Conservation (phyloP, 108 stramenopile genomes). For the Nitzschia sp. region DNA sequence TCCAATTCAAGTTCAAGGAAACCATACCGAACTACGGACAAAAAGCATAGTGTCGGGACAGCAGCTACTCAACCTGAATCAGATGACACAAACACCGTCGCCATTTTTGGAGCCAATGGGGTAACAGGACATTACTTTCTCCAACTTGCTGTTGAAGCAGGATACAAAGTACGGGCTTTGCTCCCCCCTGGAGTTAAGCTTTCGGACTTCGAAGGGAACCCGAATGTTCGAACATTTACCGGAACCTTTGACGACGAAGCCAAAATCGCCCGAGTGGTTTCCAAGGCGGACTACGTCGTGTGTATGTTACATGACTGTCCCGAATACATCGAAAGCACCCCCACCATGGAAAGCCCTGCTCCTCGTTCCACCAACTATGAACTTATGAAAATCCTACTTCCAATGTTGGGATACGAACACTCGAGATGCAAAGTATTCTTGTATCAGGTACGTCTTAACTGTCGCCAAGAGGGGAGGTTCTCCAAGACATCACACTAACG, state of each 20-base stretch:
- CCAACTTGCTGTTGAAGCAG: slow-evolving; percentile 50
- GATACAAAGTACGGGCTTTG: slow-evolving; percentile 44
- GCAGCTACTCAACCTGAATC: background rate
- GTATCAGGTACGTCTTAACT: slow-evolving; percentile 25
- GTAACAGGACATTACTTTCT: slow-evolving; percentile 48
- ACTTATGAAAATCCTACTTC: slow-evolving; percentile 26
- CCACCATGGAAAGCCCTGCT: background rate
- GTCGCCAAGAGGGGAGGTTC: background rate
- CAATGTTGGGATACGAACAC: slow-evolving; percentile 18
- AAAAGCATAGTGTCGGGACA: background rate
- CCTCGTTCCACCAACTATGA: slow-evolving; percentile 12
- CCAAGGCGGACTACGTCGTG: slow-evolving; percentile 37
- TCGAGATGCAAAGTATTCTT: slow-evolving; percentile 24
- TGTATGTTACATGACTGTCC: slow-evolving; percentile 40
- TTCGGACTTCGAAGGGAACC: slow-evolving; percentile 20
- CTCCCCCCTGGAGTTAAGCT: slow-evolving; percentile 32
- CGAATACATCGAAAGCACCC: slow-evolving; percentile 4
- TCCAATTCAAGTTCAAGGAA: background rate
- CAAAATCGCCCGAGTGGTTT: slow-evolving; percentile 28
- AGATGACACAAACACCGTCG: slow-evolving; percentile 34
- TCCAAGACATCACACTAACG: background rate
- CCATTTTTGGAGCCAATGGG: slow-evolving; percentile 49
- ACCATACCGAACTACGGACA: background rate
- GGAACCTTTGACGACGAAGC: slow-evolving; percentile 36
- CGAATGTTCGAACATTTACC: slow-evolving; percentile 26